A percentile compares a stretch with the other conserved stretches of the same genome.
Conservation (phyloP, 768 basidiomycete species). For the Tulasnella sp. region DNA sequence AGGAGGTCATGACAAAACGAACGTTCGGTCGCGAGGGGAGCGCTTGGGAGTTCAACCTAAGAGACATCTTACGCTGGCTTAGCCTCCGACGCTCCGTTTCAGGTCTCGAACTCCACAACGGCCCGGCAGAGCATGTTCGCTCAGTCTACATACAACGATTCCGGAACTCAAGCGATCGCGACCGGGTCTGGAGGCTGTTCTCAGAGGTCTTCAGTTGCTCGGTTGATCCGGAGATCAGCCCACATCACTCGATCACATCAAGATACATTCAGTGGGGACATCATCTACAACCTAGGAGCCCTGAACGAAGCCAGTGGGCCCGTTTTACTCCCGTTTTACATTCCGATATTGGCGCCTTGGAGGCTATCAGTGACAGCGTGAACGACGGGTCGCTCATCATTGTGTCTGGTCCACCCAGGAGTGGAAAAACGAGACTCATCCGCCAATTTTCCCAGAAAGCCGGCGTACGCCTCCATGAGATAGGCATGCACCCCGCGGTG, state of each 20-base stretch:
- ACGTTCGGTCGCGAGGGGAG: conserved; percentile 67
- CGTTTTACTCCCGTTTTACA: conserved; percentile 48
- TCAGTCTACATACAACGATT: conserved; percentile 81
- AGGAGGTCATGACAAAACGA: conserved; percentile 51
- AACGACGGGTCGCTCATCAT: conserved; percentile 82
- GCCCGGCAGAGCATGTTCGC: conserved; percentile 55
- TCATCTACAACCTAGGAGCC: conserved; percentile 27
- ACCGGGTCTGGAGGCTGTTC: conserved; percentile 28
- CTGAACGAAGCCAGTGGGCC: not conserved
- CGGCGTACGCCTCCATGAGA: conserved; percentile 59
- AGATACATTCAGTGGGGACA: conserved; percentile 53
- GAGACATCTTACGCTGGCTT: conserved; percentile 88
- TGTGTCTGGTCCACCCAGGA: conserved; percentile 57
- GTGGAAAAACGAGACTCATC: conserved; percentile 73
- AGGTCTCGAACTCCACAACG: conserved; percentile 30
- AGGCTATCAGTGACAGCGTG: conserved; percentile 65
- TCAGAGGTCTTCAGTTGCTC: conserved; percentile 24
- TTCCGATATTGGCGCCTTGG: conserved; percentile 51
- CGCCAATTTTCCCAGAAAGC: conserved; percentile 56
- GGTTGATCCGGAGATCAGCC: not conserved
- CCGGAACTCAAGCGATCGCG: conserved; percentile 58
- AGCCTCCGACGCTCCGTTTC: conserved; percentile 30
- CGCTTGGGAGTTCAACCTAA: conserved; percentile 98
- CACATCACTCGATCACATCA: conserved; percentile 29
- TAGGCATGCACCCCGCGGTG: conserved; percentile 73